Percentiles rank a stretch among this genome's conserved stretches.
Conservation (phyloP, 192 early-diverging fungal species). For the Coemansia sp. region DNA sequence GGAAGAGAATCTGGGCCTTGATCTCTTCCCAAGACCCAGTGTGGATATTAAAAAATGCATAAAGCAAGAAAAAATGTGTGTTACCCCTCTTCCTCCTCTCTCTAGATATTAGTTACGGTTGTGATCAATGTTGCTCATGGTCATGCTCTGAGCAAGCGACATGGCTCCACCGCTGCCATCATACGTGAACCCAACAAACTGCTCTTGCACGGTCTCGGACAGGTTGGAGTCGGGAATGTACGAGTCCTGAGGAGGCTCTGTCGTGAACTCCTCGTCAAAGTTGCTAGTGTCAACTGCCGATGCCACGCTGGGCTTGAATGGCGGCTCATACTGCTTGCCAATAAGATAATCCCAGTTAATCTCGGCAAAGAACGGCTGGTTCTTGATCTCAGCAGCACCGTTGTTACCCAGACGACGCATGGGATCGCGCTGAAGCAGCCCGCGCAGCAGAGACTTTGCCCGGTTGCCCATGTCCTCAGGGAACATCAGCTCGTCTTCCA, state of each 20-base stretch:
- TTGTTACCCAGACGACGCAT: conserved; percentile 78
- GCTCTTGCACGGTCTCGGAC: conserved; percentile 85
- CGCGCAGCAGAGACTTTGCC: conserved; percentile 64
- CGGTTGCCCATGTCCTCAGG: conserved; percentile 67
- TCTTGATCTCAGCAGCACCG: conserved; percentile 89
- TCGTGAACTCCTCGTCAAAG: conserved; percentile 97
- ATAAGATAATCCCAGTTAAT: conserved; percentile 90
- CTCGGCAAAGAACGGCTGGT: conserved; percentile 88
- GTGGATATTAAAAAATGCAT: neutral
- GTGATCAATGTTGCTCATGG: conserved; percentile 50
- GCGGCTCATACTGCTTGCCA: conserved; percentile 87
- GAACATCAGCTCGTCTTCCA: conserved; percentile 86
- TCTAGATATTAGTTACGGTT: conserved; percentile 23
- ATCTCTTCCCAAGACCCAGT: too few species aligned
- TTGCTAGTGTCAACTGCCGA: conserved; percentile 93
- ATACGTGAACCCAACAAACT: conserved; percentile 95
- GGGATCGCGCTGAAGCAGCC: conserved; percentile 77
- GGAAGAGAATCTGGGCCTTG: neutral
- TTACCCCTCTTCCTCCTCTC: too few species aligned
- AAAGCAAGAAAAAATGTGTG: neutral
- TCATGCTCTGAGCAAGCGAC: conserved; percentile 58
- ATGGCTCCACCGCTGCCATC: conserved; percentile 73
- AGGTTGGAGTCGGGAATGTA: conserved; percentile 77
- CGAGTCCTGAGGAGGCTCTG: conserved; percentile 88
- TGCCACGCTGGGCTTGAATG: conserved; percentile 87